Evolutionary conservation across 78 protist species (phyloP).

Genomic region (Chrysochromulina parva): DNA sequence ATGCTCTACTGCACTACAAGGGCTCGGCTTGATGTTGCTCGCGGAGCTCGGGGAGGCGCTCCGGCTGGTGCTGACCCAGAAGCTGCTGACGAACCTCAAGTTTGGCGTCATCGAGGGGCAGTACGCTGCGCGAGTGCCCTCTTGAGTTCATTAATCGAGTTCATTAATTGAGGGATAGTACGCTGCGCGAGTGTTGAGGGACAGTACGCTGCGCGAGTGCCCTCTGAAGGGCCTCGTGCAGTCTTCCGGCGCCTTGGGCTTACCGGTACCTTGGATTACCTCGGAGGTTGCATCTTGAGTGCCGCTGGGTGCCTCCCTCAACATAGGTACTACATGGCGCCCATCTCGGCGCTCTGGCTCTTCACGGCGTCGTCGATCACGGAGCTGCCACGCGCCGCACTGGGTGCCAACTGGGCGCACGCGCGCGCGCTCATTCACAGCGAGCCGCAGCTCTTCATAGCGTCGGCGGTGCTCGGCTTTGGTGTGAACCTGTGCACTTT

Average conservation of each 20-base stretch:
- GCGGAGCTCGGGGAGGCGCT: constrained; percentile 24
- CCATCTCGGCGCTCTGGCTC: constrained; percentile 23
- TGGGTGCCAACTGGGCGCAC: not conserved
- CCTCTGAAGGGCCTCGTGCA: no score
- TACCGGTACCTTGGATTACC: no score
- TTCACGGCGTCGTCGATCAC: not conserved
- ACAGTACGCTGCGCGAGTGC: no score
- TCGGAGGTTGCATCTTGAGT: no score
- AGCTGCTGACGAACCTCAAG: constrained; percentile 31
- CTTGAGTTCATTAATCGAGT: no score
- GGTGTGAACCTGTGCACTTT: not conserved
- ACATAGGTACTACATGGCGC: constrained; percentile 13
- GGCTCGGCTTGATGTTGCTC: not conserved
- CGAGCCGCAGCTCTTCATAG: not conserved
- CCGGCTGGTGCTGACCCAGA: constrained; percentile 49
- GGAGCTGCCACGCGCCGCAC: constrained; percentile 31
- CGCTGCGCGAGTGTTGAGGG: no score
- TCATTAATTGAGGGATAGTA: no score
- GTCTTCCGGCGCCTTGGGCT: no score
- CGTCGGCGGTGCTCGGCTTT: not conserved
- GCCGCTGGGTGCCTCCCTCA: not conserved
- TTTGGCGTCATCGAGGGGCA: not conserved
- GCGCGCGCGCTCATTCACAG: not conserved
- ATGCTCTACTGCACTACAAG: no score
- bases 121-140: no score